Percentiles rank a stretch among this genome's conserved stretches.
Conservation (phyloP, 2,329 filamentous ascomycete genomes). For the Beauveria brongniartii region DNA sequence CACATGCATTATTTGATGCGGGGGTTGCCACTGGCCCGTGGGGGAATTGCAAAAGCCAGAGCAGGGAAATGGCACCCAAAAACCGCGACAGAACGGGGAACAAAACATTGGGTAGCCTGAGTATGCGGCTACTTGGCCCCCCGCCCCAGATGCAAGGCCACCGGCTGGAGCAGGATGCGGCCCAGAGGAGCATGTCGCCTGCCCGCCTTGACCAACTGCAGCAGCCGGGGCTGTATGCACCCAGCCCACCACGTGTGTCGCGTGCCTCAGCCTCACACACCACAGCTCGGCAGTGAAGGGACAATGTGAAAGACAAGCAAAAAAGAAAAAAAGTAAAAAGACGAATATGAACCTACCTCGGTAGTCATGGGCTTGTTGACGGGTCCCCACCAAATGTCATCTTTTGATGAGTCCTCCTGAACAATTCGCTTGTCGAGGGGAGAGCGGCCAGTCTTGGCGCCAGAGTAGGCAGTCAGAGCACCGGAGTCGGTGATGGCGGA, state of each 20-base stretch:
- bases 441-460: slow-evolving; percentile 94
- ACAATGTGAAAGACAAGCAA: neutral
- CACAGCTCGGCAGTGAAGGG: neutral
- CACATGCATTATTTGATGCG: slow-evolving; percentile 8
- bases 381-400: slow-evolving; percentile 97
- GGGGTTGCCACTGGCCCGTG: slow-evolving; percentile 9
- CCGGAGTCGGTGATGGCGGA: slow-evolving; percentile 95
- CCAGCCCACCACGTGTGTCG: neutral
- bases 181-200: neutral
- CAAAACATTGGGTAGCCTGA: neutral
- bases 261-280: neutral
- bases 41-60: neutral
- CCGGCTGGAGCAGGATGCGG: neutral
- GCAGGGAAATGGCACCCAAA: neutral
- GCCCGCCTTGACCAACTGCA: neutral
- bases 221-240: slow-evolving; percentile 2
- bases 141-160: neutral
- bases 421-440: slow-evolving; percentile 97
- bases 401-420: slow-evolving; percentile 79
- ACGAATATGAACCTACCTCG: slow-evolving; percentile 56
- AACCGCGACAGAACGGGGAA: neutral
- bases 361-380: slow-evolving; percentile 98
- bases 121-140: neutral
- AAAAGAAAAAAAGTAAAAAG: slow-evolving; percentile 11
- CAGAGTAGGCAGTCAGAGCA: slow-evolving; percentile 94